Conservation (phyloP, 352 stramenopile genomes). For the Pythium apleroticum region DNA sequence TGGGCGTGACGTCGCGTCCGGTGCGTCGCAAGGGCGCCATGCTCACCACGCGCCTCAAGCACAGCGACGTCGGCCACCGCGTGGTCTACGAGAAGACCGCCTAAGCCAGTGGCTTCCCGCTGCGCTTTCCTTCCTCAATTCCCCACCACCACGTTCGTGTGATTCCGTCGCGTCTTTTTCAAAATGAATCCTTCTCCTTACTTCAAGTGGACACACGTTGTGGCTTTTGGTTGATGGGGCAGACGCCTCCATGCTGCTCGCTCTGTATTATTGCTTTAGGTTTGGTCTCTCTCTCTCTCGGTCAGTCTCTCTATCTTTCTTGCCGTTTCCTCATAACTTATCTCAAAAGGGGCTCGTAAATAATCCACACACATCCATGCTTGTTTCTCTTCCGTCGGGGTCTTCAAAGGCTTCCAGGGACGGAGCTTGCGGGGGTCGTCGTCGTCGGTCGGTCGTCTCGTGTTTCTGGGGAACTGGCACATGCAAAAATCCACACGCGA, state of each 20-base stretch:
- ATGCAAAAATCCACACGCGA: conserved; percentile 1
- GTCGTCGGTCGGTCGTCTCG: background rate
- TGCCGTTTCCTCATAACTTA: conserved; percentile 31
- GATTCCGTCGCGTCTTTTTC: background rate
- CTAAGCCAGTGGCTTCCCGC: conserved; percentile 23
- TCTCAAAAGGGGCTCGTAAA: conserved; percentile 30
- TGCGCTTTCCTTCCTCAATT: background rate
- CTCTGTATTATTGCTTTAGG: conserved; percentile 8
- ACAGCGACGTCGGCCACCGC: conserved; percentile 77
- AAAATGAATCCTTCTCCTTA: background rate
- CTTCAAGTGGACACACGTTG: background rate
- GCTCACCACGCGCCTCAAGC: conserved; percentile 77
- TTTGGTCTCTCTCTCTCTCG: conserved; percentile 12
- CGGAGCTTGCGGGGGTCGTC: background rate
- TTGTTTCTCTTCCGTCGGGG: conserved; percentile 10
- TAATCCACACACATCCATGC: conserved; percentile 15
- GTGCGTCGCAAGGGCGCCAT: conserved; percentile 77
- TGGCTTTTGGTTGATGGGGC: background rate
- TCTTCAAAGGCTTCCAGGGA: conserved; percentile 8
- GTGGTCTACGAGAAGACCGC: conserved; percentile 81
- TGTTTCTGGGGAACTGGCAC: conserved; percentile 5
- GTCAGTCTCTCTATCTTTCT: conserved; percentile 19
- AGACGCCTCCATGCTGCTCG: background rate
- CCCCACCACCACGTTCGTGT: background rate
- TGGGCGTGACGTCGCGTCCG: conserved; percentile 70